phyloP scores from a whole-genome alignment of 2,329 filamentous ascomycete genomes.

The Diaporthe longicolla region DNA sequence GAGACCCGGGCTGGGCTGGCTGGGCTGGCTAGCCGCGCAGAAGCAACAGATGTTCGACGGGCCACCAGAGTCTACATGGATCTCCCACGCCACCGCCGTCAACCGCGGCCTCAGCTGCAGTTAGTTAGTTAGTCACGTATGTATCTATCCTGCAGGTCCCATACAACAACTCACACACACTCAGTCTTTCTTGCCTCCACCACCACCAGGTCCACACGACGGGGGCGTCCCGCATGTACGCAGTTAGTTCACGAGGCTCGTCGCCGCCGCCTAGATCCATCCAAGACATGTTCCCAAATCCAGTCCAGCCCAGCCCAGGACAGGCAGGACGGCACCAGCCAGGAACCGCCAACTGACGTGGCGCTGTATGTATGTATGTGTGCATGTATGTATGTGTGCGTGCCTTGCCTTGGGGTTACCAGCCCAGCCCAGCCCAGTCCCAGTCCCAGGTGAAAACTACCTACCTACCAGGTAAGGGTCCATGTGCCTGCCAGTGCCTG shows the following conservation, averaged over 20 bases:
- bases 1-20: background rate
- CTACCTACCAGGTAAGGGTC: too few relatives aligned
- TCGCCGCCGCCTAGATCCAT: background rate
- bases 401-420: background rate
- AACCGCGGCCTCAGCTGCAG: background rate
- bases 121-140: too few relatives aligned
- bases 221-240: too few relatives aligned
- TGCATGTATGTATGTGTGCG: background rate
- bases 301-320: background rate
- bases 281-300: conserved; percentile 7
- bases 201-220: too few relatives aligned
- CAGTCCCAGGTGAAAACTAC: too few relatives aligned
- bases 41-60: background rate
- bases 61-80: background rate
- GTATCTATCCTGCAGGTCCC: conserved; percentile 21
- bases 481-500: too few relatives aligned
- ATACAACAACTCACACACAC: background rate
- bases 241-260: background rate
- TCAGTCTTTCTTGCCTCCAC: background rate
- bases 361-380: background rate
- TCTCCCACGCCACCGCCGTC: background rate
- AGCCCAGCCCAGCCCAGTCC: too few relatives aligned
- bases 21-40: background rate
- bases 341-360: conserved; percentile 19
- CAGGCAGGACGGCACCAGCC: background rate